These are phyloP conservation scores for Wickerhamiella sergipiensis DNA, from an alignment of 805 yeast species.

Conservation along the genomic window DNA sequence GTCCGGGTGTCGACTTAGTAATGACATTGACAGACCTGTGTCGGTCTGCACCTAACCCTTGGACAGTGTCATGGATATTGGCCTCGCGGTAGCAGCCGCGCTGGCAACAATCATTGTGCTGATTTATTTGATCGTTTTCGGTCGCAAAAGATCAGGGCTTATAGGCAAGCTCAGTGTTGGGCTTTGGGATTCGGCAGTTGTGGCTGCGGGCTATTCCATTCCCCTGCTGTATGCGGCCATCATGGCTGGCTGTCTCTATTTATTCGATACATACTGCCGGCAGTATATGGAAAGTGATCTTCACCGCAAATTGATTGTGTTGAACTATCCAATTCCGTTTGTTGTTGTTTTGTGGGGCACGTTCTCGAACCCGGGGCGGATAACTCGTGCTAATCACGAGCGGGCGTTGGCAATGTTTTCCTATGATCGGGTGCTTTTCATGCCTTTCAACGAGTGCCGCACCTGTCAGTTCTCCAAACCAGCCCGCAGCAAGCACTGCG, in stretches of 20 bases:
- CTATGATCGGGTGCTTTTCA: constrained; percentile 42
- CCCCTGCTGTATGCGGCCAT: constrained; percentile 12
- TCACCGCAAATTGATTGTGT: constrained; percentile 11
- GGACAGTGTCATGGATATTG: background rate
- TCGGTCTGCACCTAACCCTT: background rate
- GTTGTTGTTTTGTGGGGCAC: constrained; percentile 18
- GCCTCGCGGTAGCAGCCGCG: background rate
- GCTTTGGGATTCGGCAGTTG: background rate
- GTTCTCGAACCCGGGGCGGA: constrained; percentile 28
- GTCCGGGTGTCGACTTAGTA: too few species aligned
- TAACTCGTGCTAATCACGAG: constrained; percentile 19
- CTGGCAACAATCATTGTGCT: background rate
- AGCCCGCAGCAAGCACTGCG: constrained; percentile 50
- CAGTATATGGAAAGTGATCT: background rate
- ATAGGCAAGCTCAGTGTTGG: background rate
- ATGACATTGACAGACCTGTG: too few species aligned
- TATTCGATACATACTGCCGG: constrained; percentile 11
- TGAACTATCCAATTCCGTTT: constrained; percentile 14
- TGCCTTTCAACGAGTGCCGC: constrained; percentile 31
- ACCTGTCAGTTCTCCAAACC: constrained; percentile 39
- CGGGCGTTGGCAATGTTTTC: constrained; percentile 19
- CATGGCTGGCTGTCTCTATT: constrained; percentile 11
- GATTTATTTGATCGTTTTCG: constrained; percentile 2
- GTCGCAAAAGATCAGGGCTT: background rate
- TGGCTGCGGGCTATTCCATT: constrained; percentile 11